These are phyloP conservation scores for Truncatella angustata DNA, from an alignment of 2,329 filamentous ascomycete genomes.

Conservation along the genomic window DNA sequence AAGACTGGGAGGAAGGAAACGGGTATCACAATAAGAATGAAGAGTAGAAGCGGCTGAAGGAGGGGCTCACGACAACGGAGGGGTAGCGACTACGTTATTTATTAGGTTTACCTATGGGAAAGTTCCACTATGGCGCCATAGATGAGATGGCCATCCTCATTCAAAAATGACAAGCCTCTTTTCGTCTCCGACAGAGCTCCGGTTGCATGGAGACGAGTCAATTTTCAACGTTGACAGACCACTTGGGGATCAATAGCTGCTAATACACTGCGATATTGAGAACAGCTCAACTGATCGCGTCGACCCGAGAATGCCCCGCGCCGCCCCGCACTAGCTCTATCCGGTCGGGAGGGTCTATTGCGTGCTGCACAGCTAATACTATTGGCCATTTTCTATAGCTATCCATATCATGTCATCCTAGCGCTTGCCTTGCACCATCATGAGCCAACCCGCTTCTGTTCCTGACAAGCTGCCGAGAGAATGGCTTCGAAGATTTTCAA, in stretches of 20 bases:
- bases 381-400: constrained; percentile 26
- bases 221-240: too few species aligned
- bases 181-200: constrained; percentile 5
- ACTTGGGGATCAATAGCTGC: too few species aligned
- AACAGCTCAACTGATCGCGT: constrained; percentile 3
- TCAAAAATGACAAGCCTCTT: neutral
- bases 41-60: neutral
- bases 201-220: constrained; percentile 6
- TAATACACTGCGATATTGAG: too few species aligned
- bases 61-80: neutral
- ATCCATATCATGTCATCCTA: constrained; percentile 31
- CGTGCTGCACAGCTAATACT: constrained; percentile 27
- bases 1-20: neutral
- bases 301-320: constrained; percentile 10
- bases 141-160: neutral
- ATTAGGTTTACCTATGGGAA: neutral
- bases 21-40: constrained; percentile 2
- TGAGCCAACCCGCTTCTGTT: constrained; percentile 7
- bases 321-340: constrained; percentile 27
- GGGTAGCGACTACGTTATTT: constrained; percentile 3
- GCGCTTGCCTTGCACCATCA: constrained; percentile 26
- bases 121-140: constrained; percentile 8
- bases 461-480: neutral
- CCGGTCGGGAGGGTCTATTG: constrained; percentile 25
- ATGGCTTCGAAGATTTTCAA: neutral